Evolutionary conservation across 2,329 filamentous ascomycete species (phyloP).

Genomic region (Atkinsonella hypoxylon): DNA sequence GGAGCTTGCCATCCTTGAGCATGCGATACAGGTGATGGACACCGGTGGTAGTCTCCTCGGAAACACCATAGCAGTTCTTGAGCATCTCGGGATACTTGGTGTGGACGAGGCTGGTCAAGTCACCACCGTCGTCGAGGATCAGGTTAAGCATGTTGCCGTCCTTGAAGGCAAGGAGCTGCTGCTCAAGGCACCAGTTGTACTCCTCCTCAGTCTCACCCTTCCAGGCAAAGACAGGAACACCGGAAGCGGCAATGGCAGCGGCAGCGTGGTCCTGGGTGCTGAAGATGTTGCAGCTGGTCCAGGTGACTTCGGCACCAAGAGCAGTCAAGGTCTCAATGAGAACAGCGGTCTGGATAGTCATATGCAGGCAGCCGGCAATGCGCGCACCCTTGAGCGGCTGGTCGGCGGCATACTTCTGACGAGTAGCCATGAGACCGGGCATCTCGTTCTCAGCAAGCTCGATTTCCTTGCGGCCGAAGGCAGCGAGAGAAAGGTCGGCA

Average conservation of each 20-base stretch:
- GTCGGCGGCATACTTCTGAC: conserved; percentile 79
- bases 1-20: conserved; percentile 81
- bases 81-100: conserved; percentile 97
- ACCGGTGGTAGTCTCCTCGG: conserved; percentile 98
- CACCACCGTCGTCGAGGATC: conserved; percentile 97
- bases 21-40: conserved; percentile 99
- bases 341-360: conserved; percentile 99
- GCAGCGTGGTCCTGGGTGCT: conserved; percentile 97
- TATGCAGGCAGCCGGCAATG: conserved; percentile 97
- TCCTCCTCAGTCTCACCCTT: conserved; percentile 97
- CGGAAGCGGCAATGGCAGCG: conserved; percentile 86
- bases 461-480: conserved; percentile 98
- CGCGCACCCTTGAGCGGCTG: conserved; percentile 91
- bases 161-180: conserved; percentile 95
- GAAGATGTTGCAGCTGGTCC: conserved; percentile 99
- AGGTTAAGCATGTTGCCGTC: conserved; percentile 94
- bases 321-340: conserved; percentile 94
- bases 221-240: conserved; percentile 74
- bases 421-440: conserved; percentile 95
- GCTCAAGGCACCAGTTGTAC: conserved; percentile 99
- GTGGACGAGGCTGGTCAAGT: conserved; percentile 93
- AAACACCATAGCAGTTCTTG: conserved; percentile 95
- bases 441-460: conserved; percentile 95
- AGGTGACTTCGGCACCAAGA: conserved; percentile 96
- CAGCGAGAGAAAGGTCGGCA: conserved; percentile 92